These are phyloP conservation scores for Ambrosiella xylebori DNA, from an alignment of 2,329 filamentous ascomycete genomes.

Conservation along the genomic window DNA sequence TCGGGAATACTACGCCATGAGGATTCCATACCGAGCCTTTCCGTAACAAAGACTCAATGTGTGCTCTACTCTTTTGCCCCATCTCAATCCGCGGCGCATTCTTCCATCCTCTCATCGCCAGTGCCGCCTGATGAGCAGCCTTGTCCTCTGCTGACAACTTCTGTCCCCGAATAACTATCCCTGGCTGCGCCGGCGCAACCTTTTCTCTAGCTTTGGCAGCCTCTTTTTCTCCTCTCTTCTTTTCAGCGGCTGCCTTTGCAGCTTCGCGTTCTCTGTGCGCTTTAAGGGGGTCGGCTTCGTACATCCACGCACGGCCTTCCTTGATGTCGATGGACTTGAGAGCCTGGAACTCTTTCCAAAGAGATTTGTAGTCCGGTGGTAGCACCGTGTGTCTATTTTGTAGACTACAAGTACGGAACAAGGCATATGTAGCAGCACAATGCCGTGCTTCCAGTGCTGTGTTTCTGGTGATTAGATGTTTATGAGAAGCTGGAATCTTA, in stretches of 20 bases:
- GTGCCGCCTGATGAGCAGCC: constrained; percentile 15
- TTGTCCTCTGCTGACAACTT: constrained; percentile 24
- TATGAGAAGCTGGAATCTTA: constrained; percentile 59
- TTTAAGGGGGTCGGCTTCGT: constrained; percentile 86
- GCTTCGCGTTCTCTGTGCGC: constrained; percentile 65
- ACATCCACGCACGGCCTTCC: constrained; percentile 70
- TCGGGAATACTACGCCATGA: constrained; percentile 48
- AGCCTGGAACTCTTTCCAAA: constrained; percentile 82
- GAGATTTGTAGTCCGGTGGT: constrained; percentile 70
- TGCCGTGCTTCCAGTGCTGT: constrained; percentile 82
- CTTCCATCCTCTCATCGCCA: constrained; percentile 57
- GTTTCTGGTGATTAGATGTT: constrained; percentile 56
- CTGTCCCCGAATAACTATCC: constrained; percentile 8
- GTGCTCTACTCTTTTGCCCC: constrained; percentile 60
- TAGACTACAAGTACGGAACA: constrained; percentile 88
- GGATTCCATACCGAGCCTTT: constrained; percentile 76
- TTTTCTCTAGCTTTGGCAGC: constrained; percentile 46
- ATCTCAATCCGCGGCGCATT: constrained; percentile 83
- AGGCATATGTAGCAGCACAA: constrained; percentile 77
- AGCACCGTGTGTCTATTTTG: constrained; percentile 91
- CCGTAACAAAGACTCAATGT: constrained; percentile 65
- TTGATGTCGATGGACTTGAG: constrained; percentile 68
- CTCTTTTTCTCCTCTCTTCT: constrained; percentile 58
- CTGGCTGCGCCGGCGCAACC: constrained; percentile 19
- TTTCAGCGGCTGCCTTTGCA: constrained; percentile 56